Conservation (phyloP, 352 stramenopile genomes). For the Pythium coloratum region DNA sequence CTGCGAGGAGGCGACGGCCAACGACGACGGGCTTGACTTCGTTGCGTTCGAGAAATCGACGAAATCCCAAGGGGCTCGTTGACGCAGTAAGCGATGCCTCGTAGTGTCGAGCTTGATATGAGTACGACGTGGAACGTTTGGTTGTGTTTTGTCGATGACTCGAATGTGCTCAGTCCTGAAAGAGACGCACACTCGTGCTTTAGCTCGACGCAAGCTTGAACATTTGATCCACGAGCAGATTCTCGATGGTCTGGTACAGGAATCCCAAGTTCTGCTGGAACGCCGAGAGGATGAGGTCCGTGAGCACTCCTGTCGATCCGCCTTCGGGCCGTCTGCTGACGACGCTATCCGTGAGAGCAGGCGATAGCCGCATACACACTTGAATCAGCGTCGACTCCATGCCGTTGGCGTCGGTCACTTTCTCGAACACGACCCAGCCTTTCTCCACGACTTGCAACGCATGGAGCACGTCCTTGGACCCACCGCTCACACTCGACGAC, state of each 20-base stretch:
- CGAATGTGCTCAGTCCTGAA: too few species aligned
- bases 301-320: conserved; percentile 28
- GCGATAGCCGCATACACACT: conserved; percentile 51
- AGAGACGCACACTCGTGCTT: too few species aligned
- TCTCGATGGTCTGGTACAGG: conserved; percentile 54
- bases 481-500: conserved; percentile 37
- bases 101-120: too few species aligned
- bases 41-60: not conserved
- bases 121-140: too few species aligned
- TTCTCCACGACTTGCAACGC: conserved; percentile 41
- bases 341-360: conserved; percentile 25
- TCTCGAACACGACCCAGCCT: conserved; percentile 42
- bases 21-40: not conserved
- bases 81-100: too few species aligned
- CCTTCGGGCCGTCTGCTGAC: not conserved
- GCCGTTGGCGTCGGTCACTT: conserved; percentile 14
- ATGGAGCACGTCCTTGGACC: conserved; percentile 34
- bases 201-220: not conserved
- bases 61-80: too few species aligned
- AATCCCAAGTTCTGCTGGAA: conserved; percentile 48
- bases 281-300: conserved; percentile 45
- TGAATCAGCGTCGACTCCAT: conserved; percentile 45
- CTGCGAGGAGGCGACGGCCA: not conserved
- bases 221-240: conserved; percentile 50
- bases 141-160: too few species aligned